A percentile compares a stretch with the other conserved stretches of the same genome.
These are phyloP conservation scores for Cyamopsis tetragonoloba DNA, from an alignment of 306 rosid genomes.

Conservation along the genomic window DNA sequence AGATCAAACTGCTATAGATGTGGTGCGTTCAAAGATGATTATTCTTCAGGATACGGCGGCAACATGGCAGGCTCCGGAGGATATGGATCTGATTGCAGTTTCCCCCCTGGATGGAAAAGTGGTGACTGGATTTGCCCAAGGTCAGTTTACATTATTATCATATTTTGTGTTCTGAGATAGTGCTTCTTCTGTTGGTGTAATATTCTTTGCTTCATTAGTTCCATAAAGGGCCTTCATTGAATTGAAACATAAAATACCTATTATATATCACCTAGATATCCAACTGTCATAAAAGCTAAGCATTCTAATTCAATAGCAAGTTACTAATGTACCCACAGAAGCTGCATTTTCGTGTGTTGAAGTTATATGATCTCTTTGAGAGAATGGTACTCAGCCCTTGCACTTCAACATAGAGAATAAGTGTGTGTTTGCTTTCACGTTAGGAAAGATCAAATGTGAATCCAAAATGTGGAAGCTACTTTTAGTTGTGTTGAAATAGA, in stretches of 20 bases:
- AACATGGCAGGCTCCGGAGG: constrained; percentile 41
- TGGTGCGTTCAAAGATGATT: constrained; percentile 54
- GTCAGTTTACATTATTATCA: constrained; percentile 40
- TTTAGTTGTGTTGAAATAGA: too few species aligned
- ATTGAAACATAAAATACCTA: background rate
- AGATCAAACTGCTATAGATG: constrained; percentile 73
- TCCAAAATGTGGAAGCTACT: too few species aligned
- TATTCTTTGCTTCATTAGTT: background rate
- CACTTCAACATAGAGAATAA: constrained; percentile 9
- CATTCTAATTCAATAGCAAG: constrained; percentile 1
- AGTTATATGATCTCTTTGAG: background rate
- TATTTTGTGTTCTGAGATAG: background rate
- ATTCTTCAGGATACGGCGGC: constrained; percentile 41
- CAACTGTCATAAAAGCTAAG: background rate
- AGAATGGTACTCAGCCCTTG: background rate
- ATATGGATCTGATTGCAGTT: constrained; percentile 51
- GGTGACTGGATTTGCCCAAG: constrained; percentile 95
- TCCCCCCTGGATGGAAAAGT: constrained; percentile 93
- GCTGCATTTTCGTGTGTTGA: constrained; percentile 27
- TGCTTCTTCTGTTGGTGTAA: background rate
- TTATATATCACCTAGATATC: constrained; percentile 4
- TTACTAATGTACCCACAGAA: background rate
- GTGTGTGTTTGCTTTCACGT: too few species aligned
- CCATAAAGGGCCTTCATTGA: constrained; percentile 3
- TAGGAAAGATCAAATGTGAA: too few species aligned